Conservation (phyloP, 257 asterid species). For the Solanum pennellii region DNA sequence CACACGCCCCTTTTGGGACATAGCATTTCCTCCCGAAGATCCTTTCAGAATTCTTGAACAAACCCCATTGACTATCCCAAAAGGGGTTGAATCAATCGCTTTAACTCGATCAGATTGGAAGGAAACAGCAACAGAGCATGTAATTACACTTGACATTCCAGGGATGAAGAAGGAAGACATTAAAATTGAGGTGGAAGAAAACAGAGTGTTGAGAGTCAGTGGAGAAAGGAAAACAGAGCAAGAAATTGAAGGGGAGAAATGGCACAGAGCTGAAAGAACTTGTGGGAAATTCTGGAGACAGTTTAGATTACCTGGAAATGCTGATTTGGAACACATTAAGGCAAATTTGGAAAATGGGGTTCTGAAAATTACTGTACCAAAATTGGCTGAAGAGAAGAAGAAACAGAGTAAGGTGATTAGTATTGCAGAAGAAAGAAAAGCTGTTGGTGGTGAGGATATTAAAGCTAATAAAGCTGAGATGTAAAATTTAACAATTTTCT, state of each 20-base stretch:
- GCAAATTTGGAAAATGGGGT: not conserved
- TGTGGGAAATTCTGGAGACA: not conserved
- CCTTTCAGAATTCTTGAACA: not conserved
- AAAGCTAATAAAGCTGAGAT: not conserved
- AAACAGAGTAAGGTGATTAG: not conserved
- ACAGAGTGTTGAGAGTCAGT: not conserved
- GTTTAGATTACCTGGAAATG: not conserved
- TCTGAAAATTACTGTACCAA: not conserved
- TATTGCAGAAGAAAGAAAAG: not conserved
- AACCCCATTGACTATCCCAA: not conserved
- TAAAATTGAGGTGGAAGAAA: not conserved
- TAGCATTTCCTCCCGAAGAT: not conserved
- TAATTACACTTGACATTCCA: not conserved
- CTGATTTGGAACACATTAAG: not conserved
- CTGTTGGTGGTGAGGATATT: not conserved
- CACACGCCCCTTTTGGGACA: conserved; percentile 7
- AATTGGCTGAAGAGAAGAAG: not conserved
- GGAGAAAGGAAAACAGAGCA: not conserved
- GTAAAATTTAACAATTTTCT: not conserved
- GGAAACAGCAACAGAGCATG: not conserved
- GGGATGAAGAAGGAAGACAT: not conserved
- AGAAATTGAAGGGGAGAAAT: not conserved
- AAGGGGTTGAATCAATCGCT: not conserved
- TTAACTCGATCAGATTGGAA: not conserved
- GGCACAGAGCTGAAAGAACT: not conserved